A percentile compares a stretch with the other conserved stretches of the same genome.
Conservation (phyloP, 2,329 filamentous ascomycete genomes). For the Arthrocladium fulminans region DNA sequence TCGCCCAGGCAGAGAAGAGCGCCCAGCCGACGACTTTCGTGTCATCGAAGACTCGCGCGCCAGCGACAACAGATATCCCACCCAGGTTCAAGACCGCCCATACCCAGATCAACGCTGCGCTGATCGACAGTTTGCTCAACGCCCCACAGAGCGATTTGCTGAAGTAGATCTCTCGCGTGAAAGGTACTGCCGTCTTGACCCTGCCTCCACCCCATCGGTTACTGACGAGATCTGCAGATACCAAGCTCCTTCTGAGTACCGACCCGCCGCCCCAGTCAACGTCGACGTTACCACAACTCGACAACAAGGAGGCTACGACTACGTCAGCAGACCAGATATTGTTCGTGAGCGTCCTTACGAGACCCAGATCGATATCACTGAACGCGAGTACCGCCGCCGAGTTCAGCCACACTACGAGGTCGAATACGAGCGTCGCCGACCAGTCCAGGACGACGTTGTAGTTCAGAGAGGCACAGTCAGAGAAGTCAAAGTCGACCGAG, state of each 20-base stretch:
- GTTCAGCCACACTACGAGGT: constrained; percentile 46
- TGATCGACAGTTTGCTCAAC: not conserved
- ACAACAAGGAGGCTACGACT: constrained; percentile 25
- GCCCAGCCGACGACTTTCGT: constrained; percentile 37
- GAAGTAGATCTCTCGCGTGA: constrained; percentile 45
- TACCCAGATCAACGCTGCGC: constrained; percentile 1
- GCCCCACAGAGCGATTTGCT: constrained; percentile 29
- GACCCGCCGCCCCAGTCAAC: constrained; percentile 13
- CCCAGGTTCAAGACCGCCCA: constrained; percentile 2
- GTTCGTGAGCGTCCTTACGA: constrained; percentile 32
- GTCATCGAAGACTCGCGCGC: constrained; percentile 27
- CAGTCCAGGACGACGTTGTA: constrained; percentile 24
- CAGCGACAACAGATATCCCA: constrained; percentile 22
- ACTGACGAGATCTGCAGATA: constrained; percentile 44
- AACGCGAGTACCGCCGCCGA: constrained; percentile 58
- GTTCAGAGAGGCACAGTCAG: constrained; percentile 24
- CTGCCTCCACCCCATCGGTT: too few species aligned
- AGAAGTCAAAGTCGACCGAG: constrained; percentile 43
- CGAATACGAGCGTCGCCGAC: constrained; percentile 34
- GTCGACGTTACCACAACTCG: constrained; percentile 38
- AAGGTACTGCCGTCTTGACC: constrained; percentile 35
- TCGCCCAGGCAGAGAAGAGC: constrained; percentile 60
- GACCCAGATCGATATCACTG: constrained; percentile 44
- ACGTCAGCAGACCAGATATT: constrained; percentile 24
- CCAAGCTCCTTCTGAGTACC: constrained; percentile 42